These are phyloP conservation scores for Saccharomycopsis oosterbeekiorum DNA, from an alignment of 805 yeast genomes.

Conservation along the genomic window DNA sequence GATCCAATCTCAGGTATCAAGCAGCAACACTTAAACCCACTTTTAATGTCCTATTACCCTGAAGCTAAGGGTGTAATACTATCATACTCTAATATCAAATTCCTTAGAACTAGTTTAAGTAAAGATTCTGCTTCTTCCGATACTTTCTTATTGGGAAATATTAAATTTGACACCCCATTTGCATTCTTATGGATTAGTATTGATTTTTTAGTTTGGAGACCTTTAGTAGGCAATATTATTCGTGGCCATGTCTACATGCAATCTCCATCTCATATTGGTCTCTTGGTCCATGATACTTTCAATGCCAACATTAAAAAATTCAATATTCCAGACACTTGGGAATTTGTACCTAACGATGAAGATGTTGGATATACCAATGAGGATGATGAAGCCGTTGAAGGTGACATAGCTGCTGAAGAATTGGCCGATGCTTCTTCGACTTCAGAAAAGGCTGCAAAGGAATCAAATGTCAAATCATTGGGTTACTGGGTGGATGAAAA, in stretches of 20 bases:
- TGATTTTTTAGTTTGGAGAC: conserved; percentile 82
- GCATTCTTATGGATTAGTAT: conserved; percentile 80
- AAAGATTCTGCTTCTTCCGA: conserved; percentile 25
- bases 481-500: conserved; percentile 85
- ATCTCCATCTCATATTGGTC: conserved; percentile 89
- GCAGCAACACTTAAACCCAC: conserved; percentile 81
- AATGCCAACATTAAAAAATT: conserved; percentile 84
- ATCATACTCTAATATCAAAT: conserved; percentile 57
- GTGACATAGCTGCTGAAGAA: not conserved
- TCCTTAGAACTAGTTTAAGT: conserved; percentile 28
- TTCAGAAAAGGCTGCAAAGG: conserved; percentile 61
- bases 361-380: conserved; percentile 28
- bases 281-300: conserved; percentile 85
- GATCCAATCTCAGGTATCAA: conserved; percentile 71
- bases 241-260: conserved; percentile 89
- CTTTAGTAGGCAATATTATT: conserved; percentile 73
- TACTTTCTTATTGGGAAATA: conserved; percentile 42
- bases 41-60: conserved; percentile 72
- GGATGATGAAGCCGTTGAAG: not conserved
- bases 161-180: conserved; percentile 77
- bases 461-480: conserved; percentile 37
- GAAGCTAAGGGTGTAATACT: conserved; percentile 75
- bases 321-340: conserved; percentile 82
- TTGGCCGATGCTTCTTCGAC: conserved; percentile 23
- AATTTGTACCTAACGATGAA: conserved; percentile 67